These are phyloP conservation scores for Colletotrichum higginsianum DNA, from an alignment of 2,329 filamentous ascomycete genomes.

Conservation along the genomic window DNA sequence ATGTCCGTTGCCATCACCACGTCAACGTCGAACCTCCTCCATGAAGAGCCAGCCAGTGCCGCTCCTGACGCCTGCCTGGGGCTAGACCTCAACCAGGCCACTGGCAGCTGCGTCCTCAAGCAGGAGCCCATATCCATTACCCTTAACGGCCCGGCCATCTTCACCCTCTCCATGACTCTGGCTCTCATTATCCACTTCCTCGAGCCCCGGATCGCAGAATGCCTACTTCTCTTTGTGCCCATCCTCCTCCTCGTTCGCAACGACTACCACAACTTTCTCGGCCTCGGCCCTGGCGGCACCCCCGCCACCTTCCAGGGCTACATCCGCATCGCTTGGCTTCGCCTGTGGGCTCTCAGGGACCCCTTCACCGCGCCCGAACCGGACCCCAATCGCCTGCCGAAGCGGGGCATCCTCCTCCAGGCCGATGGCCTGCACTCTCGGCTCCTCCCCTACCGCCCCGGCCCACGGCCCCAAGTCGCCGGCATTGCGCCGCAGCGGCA, in stretches of 20 bases:
- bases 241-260: slow-evolving; percentile 69
- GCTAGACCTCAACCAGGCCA: slow-evolving; percentile 57
- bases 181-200: slow-evolving; percentile 68
- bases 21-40: slow-evolving; percentile 29
- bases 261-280: slow-evolving; percentile 83
- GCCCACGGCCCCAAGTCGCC: slow-evolving; percentile 75
- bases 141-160: slow-evolving; percentile 65
- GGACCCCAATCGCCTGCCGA: slow-evolving; percentile 66
- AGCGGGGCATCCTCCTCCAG: slow-evolving; percentile 70
- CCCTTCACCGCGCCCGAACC: slow-evolving; percentile 74
- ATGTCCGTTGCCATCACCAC: slow-evolving; percentile 43
- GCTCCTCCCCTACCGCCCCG: slow-evolving; percentile 72
- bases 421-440: slow-evolving; percentile 39
- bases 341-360: slow-evolving; percentile 79
- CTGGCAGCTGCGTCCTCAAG: slow-evolving; percentile 50
- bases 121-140: slow-evolving; percentile 69
- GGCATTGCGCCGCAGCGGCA: slow-evolving; percentile 89
- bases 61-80: slow-evolving; percentile 33
- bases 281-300: slow-evolving; percentile 85
- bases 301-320: slow-evolving; percentile 82
- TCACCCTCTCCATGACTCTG: slow-evolving; percentile 61
- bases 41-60: slow-evolving; percentile 38
- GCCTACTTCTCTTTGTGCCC: slow-evolving; percentile 66
- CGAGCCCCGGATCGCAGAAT: slow-evolving; percentile 62
- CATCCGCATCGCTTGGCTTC: slow-evolving; percentile 79